Base-by-base conservation (phyloP, 1,284 basidiomycete species). In the Papiliotrema fonsecae region DNA sequence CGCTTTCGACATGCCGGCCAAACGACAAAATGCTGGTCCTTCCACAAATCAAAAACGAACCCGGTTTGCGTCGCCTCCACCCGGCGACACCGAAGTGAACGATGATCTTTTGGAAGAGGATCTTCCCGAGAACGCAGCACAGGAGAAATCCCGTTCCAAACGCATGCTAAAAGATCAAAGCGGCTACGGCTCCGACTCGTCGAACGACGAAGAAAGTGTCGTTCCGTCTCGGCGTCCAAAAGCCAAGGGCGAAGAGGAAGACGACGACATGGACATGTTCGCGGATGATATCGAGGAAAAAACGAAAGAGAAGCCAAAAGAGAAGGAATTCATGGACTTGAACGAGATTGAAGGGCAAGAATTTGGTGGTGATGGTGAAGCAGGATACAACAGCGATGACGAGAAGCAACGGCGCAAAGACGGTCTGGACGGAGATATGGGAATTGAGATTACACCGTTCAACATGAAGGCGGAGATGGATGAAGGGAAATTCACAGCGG, bases 401-500 rank as follows among this genome's bases (percentile, higher is more conserved):
- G 56, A 57, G 37, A 51, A 55, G 49, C 44, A 49, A 53, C 47
- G 54, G 44, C 39, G 62, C 42, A 50, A 61, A 54, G 31, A 56
- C 26, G 54, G 47, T 13, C 48, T 67, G 10, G 67, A 70, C 32
- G 64, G 62, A 26, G 88, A 87, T 22, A 94, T 96, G 92, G 96
- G 93, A 1, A 91, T 78, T 72, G 87, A 93, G 63, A 70, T 97
- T 13, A 93, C 89, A 7, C 87, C 87, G 27, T 99, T 99, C 81
- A 97, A 99, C 73, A 97, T 99, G 96, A 87, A 92, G 58, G 86
- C 88, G 58, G 96, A 99, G 79, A 93, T 99, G 86, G 84, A 88
- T 63, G 89, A 96, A 69, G 96, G 96, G 28, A 88, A 91, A 62
- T 97, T 99, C 76, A 86, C 91, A 10, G 88, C 87, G 50, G 94